Percentiles rank a stretch among this genome's conserved stretches.
Conservation (phyloP, 208 protist genomes). For the Leishmania aethiopica region DNA sequence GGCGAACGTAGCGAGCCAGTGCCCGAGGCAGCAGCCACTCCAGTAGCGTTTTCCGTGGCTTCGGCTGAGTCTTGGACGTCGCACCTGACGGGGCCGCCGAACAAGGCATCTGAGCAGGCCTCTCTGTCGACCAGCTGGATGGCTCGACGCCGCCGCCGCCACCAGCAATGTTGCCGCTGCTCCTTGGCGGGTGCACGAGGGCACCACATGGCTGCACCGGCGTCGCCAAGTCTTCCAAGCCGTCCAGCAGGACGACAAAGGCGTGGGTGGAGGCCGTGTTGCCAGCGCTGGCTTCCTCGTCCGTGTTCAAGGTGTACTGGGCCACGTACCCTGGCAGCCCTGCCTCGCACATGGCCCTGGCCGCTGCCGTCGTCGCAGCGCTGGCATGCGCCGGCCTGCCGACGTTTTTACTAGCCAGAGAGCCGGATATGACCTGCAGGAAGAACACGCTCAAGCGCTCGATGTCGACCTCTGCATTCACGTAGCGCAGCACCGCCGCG, state of each 20-base stretch:
- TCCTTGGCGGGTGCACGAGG: constrained; percentile 38
- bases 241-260: constrained; percentile 67
- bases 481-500: constrained; percentile 56
- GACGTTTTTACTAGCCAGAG: not conserved
- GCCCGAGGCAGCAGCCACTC: constrained; percentile 50
- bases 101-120: not conserved
- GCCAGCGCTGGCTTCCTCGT: not conserved
- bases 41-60: not conserved
- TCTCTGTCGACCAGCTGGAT: constrained; percentile 20
- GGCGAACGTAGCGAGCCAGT: constrained; percentile 74
- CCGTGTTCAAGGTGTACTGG: constrained; percentile 9
- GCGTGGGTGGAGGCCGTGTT: constrained; percentile 21
- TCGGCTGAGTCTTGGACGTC: not conserved
- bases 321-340: constrained; percentile 24
- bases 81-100: not conserved
- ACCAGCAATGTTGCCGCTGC: constrained; percentile 19
- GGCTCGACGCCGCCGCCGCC: constrained; percentile 31
- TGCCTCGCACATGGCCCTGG: constrained; percentile 8
- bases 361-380: not conserved
- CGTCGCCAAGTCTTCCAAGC: constrained; percentile 47
- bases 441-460: constrained; percentile 56
- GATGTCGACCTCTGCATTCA: constrained; percentile 66
- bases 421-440: constrained; percentile 44
- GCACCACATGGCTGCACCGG: constrained; percentile 55
- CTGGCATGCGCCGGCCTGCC: not conserved